Evolutionary conservation across 805 yeast genomes (phyloP).

Genomic region (Myxozyma melibiosi): DNA sequence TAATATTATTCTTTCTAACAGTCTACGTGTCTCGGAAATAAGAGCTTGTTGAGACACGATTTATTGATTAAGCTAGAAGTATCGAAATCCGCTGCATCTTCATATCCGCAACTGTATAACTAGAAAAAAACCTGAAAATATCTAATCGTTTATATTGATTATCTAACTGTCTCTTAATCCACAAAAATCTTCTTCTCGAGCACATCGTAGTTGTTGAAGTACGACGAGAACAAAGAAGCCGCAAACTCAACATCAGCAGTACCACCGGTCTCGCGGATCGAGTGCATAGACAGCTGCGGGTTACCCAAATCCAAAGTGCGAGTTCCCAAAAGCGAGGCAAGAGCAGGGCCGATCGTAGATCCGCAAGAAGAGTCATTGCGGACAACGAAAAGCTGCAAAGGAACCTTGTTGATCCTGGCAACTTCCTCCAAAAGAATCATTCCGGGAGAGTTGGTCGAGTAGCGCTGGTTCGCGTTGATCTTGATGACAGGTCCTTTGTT

Average conservation of each 20-base stretch:
- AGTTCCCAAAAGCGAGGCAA: constrained; percentile 62
- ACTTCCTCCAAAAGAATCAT: constrained; percentile 71
- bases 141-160: not conserved
- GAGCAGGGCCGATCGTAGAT: constrained; percentile 92
- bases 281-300: constrained; percentile 83
- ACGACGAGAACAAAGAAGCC: constrained; percentile 65
- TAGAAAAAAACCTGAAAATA: not conserved
- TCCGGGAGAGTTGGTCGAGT: constrained; percentile 92
- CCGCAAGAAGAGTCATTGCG: constrained; percentile 95
- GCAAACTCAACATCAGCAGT: constrained; percentile 74
- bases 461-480: constrained; percentile 92
- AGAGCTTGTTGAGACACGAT: too few species aligned
- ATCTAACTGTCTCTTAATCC: not conserved
- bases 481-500: constrained; percentile 93
- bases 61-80: too few species aligned
- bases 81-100: too few species aligned
- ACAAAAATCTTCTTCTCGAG: constrained; percentile 38
- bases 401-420: constrained; percentile 70
- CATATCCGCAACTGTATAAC: not conserved
- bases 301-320: constrained; percentile 68
- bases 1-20: too few species aligned
- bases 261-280: constrained; percentile 80
- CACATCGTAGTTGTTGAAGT: constrained; percentile 63
- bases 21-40: too few species aligned
- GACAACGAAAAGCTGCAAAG: constrained; percentile 89